Base-by-base conservation (phyloP, 1,139 yeast species). In the Suhomyces guaymorum region DNA sequence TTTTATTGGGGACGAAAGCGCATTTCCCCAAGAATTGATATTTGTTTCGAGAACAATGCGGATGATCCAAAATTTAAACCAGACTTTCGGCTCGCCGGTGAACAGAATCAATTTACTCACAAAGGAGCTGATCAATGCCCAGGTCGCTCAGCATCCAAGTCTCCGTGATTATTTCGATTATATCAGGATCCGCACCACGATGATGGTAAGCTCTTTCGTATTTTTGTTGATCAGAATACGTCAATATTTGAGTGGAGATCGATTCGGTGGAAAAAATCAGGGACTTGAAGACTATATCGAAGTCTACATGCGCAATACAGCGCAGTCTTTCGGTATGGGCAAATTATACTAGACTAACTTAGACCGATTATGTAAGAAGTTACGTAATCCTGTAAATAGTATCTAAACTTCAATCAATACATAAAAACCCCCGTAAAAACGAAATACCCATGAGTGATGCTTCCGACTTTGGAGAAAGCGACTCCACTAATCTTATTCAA, bases 21-120 rank as follows among this genome's bases (percentile, higher is more conserved):
- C 74, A 53, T 78, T 85, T 52, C 95, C 95, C 1, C 59, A 78
- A 39, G 82, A 79, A 37, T 57, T 85, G 33, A 66, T 82, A 20
- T 82, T 85, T 48, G 58, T 85, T 10, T 78, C 85, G 32, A 63
- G 92, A 48, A 72, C 87, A 8, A 81, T 82, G 82, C 63, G 90
- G 39, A 82, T 84, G 66, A 73, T 85, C 36, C 92, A 83, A 54
- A 80, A 80, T 24, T 59, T 82, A 47, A 85, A 85, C 53, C 78
- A 76, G 45, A 63, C 63, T 35, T 76, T 77, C 54, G 88, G 84
- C 3, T 77, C 87, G 14, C 92, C 92, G 0, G 83, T 83, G 12
- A 85, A 85, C 52, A 65, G 94, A 37, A 62, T 85, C 46, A 79
- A 80, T 41, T 53, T 80, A 28, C 64, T 85, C 42, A 85, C 87